Base-by-base conservation (phyloP, 371 early-diverging fungal species). In the Saksenaea vasiformis region DNA sequence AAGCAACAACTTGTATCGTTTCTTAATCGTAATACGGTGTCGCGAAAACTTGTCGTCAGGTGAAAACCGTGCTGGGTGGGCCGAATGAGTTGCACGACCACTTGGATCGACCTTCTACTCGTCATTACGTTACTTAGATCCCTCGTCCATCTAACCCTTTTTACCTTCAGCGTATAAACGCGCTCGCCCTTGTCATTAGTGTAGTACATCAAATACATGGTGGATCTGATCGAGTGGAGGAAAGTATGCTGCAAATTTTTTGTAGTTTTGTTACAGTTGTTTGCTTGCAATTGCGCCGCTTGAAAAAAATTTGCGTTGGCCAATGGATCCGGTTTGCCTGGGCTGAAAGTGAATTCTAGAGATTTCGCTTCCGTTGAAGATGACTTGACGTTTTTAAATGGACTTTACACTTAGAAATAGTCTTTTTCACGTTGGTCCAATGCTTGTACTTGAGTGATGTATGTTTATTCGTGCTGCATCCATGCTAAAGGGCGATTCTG, bases 41-140 rank as follows among this genome's bases (percentile, higher is more conserved):
- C 96, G 93, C 65, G 97, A 96, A 88, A 88, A 98, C 84, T 98
- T 97, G 89, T 98, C 98, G 77, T 98, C 98, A 56, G 98, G 98
- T 27, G 97, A 96, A 86, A 98, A 98, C 61, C 98, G 93, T 22
- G 98, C 92, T 36, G 98, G 98, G 76, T 98, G 98, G 56, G 98
- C 98, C 38, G 96, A 94, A 74, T 92, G 92, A 64, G 98, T 98
- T 62, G 91, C 85, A 63, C 80, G 72, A 56, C 97, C 97, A 38
- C 70, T 80, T 19, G 89, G 83, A 65, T 91, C 87, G 47, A 84
- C 74, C 85, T 95, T 98, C 98, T 95, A 73, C 28, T 66, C 15
- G 5, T 35, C 27, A 22, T 7, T 26, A 39, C 14, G 31, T 24
- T 27, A 55, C 17, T 14, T 63, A 17, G 44, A 27, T 24, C 19